Conservation (phyloP, 2,329 filamentous ascomycete species). For the Apiospora phragmitis region DNA sequence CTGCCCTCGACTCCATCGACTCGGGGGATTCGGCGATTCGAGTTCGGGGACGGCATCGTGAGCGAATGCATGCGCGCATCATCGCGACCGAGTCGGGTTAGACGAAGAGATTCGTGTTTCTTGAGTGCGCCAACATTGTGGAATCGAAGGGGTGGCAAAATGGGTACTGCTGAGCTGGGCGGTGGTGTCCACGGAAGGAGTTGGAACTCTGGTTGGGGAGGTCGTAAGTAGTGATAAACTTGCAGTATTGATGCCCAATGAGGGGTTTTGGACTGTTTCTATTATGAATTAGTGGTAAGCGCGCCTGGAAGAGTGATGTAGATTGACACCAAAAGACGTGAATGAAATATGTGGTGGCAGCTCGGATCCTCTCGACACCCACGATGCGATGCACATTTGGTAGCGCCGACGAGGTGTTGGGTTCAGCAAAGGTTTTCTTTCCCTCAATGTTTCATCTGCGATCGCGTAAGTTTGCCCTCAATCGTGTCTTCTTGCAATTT, state of each 20-base stretch:
- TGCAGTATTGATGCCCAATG: neutral
- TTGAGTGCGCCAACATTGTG: slow-evolving; percentile 35
- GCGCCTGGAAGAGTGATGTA: no score
- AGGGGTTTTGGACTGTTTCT: neutral
- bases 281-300: neutral
- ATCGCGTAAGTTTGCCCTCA: neutral
- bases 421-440: neutral
- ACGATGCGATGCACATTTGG: neutral
- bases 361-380: neutral
- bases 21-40: neutral
- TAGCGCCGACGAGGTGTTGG: neutral
- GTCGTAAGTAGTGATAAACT: no score
- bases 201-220: no score
- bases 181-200: no score
- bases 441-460: neutral
- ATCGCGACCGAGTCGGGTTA: no score
- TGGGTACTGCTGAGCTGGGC: neutral
- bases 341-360: no score
- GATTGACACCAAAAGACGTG: no score
- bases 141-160: slow-evolving; percentile 30
- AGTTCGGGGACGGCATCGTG: neutral
- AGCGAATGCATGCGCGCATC: neutral
- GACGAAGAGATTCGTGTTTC: slow-evolving; percentile 30
- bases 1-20: no score
- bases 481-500: no score